A percentile compares a stretch with the other conserved stretches of the same genome.
phyloP scores from a whole-genome alignment of 257 asterid genomes.

The Ilex aquifolium region DNA sequence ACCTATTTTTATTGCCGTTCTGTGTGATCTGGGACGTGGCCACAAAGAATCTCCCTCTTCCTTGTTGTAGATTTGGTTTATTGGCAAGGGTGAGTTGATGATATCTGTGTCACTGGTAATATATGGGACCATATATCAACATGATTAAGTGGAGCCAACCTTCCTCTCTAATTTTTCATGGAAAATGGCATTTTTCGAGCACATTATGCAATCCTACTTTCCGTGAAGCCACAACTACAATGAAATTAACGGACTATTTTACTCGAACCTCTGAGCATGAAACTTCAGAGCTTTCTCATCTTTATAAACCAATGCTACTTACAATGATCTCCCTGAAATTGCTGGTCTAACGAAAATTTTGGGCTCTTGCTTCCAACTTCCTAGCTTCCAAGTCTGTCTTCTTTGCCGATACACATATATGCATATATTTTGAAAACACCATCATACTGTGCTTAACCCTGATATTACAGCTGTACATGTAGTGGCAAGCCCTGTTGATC shows the following conservation, averaged over 20 bases:
- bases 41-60: not conserved
- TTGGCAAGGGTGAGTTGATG: not conserved
- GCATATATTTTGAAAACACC: not conserved
- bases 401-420: not conserved
- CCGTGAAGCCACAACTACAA: not conserved
- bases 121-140: not conserved
- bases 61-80: not conserved
- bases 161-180: not conserved
- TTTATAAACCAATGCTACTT: too few species aligned
- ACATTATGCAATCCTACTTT: not conserved
- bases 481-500: conserved; percentile 92
- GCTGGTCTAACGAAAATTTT: not conserved
- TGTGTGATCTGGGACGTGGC: too few species aligned
- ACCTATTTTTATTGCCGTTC: too few species aligned
- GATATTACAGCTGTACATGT: conserved; percentile 34
- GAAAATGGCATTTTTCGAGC: not conserved
- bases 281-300: not conserved
- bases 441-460: conserved; percentile 3
- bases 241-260: not conserved
- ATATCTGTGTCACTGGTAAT: not conserved
- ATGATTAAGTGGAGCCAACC: not conserved
- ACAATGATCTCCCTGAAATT: too few species aligned
- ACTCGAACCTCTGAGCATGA: not conserved
- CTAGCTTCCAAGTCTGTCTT: not conserved
- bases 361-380: not conserved